Percentiles rank a stretch among this genome's conserved stretches.
phyloP scores from a whole-genome alignment of 177 flowering plant species.

The Telopea speciosissima region DNA sequence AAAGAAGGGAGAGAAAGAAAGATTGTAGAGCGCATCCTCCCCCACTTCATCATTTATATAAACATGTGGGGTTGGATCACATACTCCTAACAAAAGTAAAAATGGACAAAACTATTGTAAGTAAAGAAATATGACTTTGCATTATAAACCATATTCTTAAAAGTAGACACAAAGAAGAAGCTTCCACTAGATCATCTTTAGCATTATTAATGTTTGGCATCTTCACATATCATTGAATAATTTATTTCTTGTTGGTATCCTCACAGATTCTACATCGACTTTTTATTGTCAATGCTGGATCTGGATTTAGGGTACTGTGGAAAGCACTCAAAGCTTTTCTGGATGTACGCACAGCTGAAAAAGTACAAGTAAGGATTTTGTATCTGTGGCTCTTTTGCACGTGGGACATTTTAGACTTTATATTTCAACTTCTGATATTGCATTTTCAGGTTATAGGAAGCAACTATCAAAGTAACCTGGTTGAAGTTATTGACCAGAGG shows the following conservation, averaged over 20 bases:
- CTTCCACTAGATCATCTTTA: not conserved
- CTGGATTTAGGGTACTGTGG: slow-evolving; percentile 70
- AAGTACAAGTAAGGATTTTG: slow-evolving; percentile 44
- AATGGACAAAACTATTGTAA: no score
- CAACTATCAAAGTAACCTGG: slow-evolving; percentile 40
- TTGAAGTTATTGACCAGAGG: slow-evolving; percentile 62
- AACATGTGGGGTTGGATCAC: no score
- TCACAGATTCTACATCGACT: slow-evolving; percentile 59
- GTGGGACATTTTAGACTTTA: not conserved
- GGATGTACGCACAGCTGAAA: slow-evolving; percentile 57
- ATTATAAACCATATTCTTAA: no score
- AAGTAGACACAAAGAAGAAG: not conserved
- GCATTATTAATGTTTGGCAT: not conserved
- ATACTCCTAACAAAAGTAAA: no score
- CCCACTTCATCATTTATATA: no score
- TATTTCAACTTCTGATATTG: not conserved
- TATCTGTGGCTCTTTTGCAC: not conserved
- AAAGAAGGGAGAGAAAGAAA: no score
- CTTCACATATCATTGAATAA: not conserved
- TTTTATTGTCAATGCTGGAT: slow-evolving; percentile 75
- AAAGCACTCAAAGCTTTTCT: slow-evolving; percentile 55
- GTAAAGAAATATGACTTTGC: no score
- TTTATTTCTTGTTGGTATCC: slow-evolving; percentile 1
- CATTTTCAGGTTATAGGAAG: slow-evolving; percentile 57
- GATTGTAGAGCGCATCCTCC: no score